These are phyloP conservation scores for Chimonanthus praecox DNA, from an alignment of 164 flowering plant genomes.

Conservation along the genomic window DNA sequence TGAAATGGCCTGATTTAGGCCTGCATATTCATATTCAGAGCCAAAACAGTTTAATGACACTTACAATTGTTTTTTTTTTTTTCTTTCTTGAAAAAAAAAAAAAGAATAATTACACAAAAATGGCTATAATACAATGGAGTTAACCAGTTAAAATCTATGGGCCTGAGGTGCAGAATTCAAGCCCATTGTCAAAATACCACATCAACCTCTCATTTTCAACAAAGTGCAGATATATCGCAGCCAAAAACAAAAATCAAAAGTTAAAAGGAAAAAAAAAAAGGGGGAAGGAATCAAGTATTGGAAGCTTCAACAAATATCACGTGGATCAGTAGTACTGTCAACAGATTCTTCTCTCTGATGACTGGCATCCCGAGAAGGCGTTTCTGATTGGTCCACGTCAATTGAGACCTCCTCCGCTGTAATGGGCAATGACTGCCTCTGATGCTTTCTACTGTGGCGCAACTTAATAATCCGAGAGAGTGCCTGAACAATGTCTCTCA, in stretches of 20 bases:
- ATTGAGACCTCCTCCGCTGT: conserved; percentile 39
- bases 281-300: background rate
- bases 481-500: conserved; percentile 83
- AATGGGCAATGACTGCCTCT: conserved; percentile 30
- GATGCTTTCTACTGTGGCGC: conserved; percentile 48
- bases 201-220: background rate
- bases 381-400: conserved; percentile 45
- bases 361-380: conserved; percentile 23
- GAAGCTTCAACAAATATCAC: conserved; percentile 27
- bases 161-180: background rate
- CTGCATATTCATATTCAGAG: too few relatives aligned
- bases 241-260: background rate
- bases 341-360: conserved; percentile 55
- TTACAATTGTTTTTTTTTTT: too few relatives aligned
- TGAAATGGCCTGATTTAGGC: too few relatives aligned
- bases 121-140: conserved; percentile 16
- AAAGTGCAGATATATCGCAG: background rate
- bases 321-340: conserved; percentile 45
- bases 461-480: conserved; percentile 48
- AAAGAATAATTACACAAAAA: conserved; percentile 8
- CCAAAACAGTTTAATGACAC: too few relatives aligned
- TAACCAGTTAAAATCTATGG: background rate
- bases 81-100: background rate
- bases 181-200: background rate
- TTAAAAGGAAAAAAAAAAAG: background rate